A percentile compares a stretch with the other conserved stretches of the same genome.
phyloP scores from a whole-genome alignment of 2,329 filamentous ascomycete genomes.

The Exophiala calicioides region DNA sequence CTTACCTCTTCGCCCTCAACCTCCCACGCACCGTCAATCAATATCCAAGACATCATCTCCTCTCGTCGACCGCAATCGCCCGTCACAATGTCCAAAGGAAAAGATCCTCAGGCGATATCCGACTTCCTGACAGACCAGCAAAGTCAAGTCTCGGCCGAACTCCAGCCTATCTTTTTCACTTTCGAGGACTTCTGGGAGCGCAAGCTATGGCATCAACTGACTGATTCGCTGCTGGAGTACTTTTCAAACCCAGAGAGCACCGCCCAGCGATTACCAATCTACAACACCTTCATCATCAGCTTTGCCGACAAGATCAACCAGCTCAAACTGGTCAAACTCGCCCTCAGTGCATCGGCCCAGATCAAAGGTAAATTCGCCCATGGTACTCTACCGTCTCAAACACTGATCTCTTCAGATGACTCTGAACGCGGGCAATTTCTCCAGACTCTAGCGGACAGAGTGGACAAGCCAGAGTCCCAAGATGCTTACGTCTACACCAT shows the following conservation, averaged over 20 bases:
- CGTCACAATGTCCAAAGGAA: slow-evolving; percentile 23
- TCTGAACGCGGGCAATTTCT: slow-evolving; percentile 84
- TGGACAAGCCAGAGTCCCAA: slow-evolving; percentile 88
- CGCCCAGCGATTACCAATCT: slow-evolving; percentile 82
- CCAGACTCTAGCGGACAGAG: slow-evolving; percentile 77
- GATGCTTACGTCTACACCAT: slow-evolving; percentile 94
- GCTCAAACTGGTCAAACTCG: slow-evolving; percentile 90
- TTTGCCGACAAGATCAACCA: slow-evolving; percentile 99
- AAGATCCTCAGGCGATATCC: slow-evolving; percentile 58
- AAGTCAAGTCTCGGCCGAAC: slow-evolving; percentile 80
- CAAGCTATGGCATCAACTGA: slow-evolving; percentile 99
- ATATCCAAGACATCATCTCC: too few species aligned
- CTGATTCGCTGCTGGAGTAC: slow-evolving; percentile 81
- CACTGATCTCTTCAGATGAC: slow-evolving; percentile 64
- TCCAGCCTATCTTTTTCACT: slow-evolving; percentile 82
- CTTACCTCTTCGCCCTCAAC: too few species aligned
- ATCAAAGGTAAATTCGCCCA: slow-evolving; percentile 66
- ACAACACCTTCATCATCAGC: slow-evolving; percentile 90
- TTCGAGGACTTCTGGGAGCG: slow-evolving; percentile 98
- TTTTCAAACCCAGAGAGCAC: slow-evolving; percentile 81
- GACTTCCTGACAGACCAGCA: slow-evolving; percentile 91
- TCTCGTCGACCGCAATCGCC: too few species aligned
- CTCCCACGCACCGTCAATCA: too few species aligned
- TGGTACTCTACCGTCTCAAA: neutral
- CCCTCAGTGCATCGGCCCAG: slow-evolving; percentile 81